Conservation (phyloP, 352 stramenopile species). For the Globisporangium splendens region DNA sequence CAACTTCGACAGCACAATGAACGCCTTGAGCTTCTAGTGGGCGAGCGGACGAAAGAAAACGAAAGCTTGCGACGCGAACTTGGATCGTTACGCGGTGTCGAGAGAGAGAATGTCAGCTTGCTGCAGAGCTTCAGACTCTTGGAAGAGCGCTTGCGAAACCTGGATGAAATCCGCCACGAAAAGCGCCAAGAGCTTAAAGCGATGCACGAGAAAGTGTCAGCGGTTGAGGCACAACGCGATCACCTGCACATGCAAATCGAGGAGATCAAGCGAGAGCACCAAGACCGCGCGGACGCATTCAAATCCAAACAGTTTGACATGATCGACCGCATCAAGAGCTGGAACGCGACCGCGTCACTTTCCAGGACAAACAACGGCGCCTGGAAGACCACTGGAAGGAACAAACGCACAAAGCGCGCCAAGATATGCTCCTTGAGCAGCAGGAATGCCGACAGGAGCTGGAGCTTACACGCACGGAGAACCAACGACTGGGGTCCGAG, state of each 20-base stretch:
- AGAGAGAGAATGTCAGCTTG: slow-evolving; percentile 53
- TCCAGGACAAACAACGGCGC: slow-evolving; percentile 18
- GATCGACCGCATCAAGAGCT: slow-evolving; percentile 33
- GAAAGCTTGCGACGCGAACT: slow-evolving; percentile 40
- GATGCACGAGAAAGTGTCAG: slow-evolving; percentile 15
- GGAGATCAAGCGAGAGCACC: slow-evolving; percentile 27
- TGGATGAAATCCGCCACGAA: slow-evolving; percentile 33
- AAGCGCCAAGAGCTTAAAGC: slow-evolving; percentile 26
- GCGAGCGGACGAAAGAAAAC: slow-evolving; percentile 33
- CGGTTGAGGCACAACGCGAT: slow-evolving; percentile 33
- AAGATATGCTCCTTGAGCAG: slow-evolving; percentile 20
- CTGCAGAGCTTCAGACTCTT: slow-evolving; percentile 54
- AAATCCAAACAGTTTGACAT: slow-evolving; percentile 22
- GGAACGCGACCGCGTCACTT: slow-evolving; percentile 23
- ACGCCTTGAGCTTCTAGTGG: slow-evolving; percentile 30
- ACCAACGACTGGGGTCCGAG: slow-evolving; percentile 21
- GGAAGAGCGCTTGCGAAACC: slow-evolving; percentile 36
- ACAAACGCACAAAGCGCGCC: slow-evolving; percentile 16
- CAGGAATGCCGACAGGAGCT: slow-evolving; percentile 26
- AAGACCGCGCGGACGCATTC: slow-evolving; percentile 21
- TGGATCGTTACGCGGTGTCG: slow-evolving; percentile 29
- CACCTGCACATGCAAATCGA: slow-evolving; percentile 28
- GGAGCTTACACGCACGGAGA: slow-evolving; percentile 22
- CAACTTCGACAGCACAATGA: slow-evolving; percentile 40
- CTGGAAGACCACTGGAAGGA: slow-evolving; percentile 35